Conservation (phyloP, 441 rosid genomes). For the Syzygium syzygioides region DNA sequence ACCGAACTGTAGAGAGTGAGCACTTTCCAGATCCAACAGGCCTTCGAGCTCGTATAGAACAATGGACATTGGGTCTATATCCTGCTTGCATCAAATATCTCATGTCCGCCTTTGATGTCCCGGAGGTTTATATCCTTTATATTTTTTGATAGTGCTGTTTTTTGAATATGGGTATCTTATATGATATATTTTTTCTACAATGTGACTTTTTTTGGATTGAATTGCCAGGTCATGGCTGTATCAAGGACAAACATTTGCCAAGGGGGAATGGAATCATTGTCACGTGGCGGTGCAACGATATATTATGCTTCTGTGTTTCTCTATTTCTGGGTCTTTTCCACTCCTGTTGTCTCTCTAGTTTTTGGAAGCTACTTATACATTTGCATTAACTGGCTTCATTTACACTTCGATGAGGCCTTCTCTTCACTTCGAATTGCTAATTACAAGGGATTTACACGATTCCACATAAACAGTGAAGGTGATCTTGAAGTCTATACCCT, state of each 20-base stretch:
- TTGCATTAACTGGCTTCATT: conserved; percentile 95
- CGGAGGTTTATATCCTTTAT: conserved; percentile 57
- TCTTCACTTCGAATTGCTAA: conserved; percentile 98
- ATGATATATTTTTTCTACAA: neutral
- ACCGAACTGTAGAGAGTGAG: conserved; percentile 82
- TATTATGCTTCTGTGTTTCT: conserved; percentile 96
- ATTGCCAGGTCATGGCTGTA: conserved; percentile 90
- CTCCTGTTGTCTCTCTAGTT: conserved; percentile 90
- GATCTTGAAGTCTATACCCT: conserved; percentile 95
- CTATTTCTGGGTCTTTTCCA: conserved; percentile 97
- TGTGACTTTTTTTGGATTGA: neutral
- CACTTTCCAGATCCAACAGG: conserved; percentile 99
- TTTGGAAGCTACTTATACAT: conserved; percentile 96
- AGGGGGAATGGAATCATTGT: conserved; percentile 66
- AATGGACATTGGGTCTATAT: conserved; percentile 98
- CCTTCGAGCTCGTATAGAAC: conserved; percentile 89
- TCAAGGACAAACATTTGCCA: conserved; percentile 85
- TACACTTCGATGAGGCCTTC: conserved; percentile 98
- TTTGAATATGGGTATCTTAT: neutral
- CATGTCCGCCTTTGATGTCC: conserved; percentile 98
- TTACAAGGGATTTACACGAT: conserved; percentile 91
- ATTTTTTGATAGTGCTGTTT: neutral
- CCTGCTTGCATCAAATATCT: conserved; percentile 99
- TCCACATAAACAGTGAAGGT: conserved; percentile 62
- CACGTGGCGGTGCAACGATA: conserved; percentile 82